Evolutionary conservation across 2,329 filamentous ascomycete genomes (phyloP).

Genomic region (Cytospora piceicola): DNA sequence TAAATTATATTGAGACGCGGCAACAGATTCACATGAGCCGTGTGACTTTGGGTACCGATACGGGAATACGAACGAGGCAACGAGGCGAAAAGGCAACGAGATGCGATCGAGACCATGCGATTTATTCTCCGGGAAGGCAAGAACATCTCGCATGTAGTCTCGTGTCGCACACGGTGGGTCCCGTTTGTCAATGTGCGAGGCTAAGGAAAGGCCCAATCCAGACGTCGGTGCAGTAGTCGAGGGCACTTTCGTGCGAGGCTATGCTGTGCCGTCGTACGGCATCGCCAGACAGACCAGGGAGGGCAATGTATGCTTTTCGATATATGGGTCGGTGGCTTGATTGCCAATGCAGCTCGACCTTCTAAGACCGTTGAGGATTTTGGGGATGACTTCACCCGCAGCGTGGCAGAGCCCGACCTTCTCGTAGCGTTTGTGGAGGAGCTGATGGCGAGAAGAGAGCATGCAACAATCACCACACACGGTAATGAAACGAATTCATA

Average conservation of each 20-base stretch:
- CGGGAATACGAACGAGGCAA: constrained; percentile 30
- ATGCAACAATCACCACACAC: not conserved
- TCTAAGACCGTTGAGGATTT: constrained; percentile 5
- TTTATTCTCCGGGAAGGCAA: constrained; percentile 21
- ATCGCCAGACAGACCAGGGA: constrained; percentile 1
- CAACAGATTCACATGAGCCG: constrained; percentile 30
- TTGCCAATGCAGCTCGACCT: constrained; percentile 17
- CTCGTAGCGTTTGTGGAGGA: constrained; percentile 4
- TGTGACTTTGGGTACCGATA: constrained; percentile 41
- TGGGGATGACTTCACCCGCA: not conserved
- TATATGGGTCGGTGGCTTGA: constrained; percentile 12
- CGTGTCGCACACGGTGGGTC: constrained; percentile 8
- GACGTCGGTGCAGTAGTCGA: constrained; percentile 1
- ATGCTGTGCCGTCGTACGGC: constrained; percentile 5
- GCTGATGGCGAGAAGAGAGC: not conserved
- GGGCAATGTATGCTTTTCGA: not conserved
- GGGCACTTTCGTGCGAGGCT: not conserved
- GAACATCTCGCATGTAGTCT: not conserved
- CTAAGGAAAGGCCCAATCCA: constrained; percentile 5
- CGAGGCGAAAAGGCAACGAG: constrained; percentile 26
- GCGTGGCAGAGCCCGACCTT: not conserved
- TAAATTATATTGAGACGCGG: constrained; percentile 16
- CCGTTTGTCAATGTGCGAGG: constrained; percentile 1
- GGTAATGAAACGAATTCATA: not conserved
- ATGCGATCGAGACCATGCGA: constrained; percentile 11